Evolutionary conservation across 2,329 filamentous ascomycete species (phyloP), one percentile per base, ranked within the genome.

Genomic region (Paracorniculantispora psalliotae): DNA sequence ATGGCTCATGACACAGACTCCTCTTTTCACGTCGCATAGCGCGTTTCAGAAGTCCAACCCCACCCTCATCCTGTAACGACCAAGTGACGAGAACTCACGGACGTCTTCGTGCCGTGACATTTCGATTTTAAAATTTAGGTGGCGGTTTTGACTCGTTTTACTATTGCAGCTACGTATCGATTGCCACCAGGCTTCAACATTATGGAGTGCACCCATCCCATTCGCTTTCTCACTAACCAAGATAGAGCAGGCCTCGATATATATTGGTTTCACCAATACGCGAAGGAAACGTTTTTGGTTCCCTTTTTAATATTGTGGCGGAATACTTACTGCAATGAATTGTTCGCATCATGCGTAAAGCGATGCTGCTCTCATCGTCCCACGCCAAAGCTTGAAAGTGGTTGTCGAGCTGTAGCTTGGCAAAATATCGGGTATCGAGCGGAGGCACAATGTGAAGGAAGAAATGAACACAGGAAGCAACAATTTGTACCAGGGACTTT

Each of bases 21-120:
- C 26, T 49, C 17, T 39, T 28, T 41, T 33, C 23, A 25, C 19
- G 54, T 57, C 54, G 44, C 54, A 57, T 43, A 57, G 23, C 41
- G 44, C 17, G 54, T 57, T 57, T 57, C 54, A 49, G 46, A 57
- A 21, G 44, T 15, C 4, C 19, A 47, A 55, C 23, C n/a, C 33
- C 44, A n/a, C 30, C 10, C 10, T 4, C 30, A 35, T 30, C 33
- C 23, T 41, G 54, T 17, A 17, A 21, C 30, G 44, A n/a, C 17
- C 44, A 49, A 30, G 7, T 9, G 17, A 47, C 13, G 17, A 37
- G 30, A 1, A 6, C 4, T 33, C 6, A 28, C 15, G 5, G 26
- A 15, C 12, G 9, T 13, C 0, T 4, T 33, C 15, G 9, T 6
- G 25, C 46, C 25, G 10, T 28, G 3, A n/a, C 30, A 49, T 33